phyloP scores from a whole-genome alignment of 164 flowering plant species.

The Tinospora cordifolia region DNA sequence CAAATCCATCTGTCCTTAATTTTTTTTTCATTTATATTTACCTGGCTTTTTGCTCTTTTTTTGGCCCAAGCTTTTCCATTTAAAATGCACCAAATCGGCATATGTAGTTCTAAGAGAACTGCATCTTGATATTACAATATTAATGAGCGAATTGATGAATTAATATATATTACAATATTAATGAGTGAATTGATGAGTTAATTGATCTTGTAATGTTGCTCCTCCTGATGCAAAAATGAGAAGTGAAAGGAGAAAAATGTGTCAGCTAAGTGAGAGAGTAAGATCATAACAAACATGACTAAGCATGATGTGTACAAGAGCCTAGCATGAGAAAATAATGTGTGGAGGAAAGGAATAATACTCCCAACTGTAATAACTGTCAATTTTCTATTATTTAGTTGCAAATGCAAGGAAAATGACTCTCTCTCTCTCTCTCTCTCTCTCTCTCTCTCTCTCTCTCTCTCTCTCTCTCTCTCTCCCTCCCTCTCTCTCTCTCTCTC shows the following conservation, averaged over 20 bases:
- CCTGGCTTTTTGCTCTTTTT: background rate
- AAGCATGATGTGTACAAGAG: conserved; percentile 5
- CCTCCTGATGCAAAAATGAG: conserved; percentile 1
- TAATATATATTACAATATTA: no score
- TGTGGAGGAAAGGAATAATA: background rate
- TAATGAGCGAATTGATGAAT: no score
- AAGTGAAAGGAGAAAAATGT: conserved; percentile 2
- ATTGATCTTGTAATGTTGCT: background rate
- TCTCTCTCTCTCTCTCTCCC: no score
- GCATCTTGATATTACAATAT: no score
- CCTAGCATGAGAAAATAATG: background rate
- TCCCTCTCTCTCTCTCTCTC: no score
- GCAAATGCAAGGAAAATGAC: conserved; percentile 11
- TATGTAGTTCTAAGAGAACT: no score
- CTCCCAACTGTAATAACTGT: background rate
- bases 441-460: conserved; percentile 1
- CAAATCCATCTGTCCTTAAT: background rate
- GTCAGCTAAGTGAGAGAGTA: conserved; percentile 8
- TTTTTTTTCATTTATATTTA: background rate
- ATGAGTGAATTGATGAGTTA: no score
- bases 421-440: conserved; percentile 6
- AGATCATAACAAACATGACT: conserved; percentile 18
- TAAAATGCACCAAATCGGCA: background rate
- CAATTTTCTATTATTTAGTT: conserved; percentile 7
- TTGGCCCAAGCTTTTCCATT: background rate